Evolutionary conservation across 1,284 basidiomycete species (phyloP).

Genomic region (Entoloma clypeatum): DNA sequence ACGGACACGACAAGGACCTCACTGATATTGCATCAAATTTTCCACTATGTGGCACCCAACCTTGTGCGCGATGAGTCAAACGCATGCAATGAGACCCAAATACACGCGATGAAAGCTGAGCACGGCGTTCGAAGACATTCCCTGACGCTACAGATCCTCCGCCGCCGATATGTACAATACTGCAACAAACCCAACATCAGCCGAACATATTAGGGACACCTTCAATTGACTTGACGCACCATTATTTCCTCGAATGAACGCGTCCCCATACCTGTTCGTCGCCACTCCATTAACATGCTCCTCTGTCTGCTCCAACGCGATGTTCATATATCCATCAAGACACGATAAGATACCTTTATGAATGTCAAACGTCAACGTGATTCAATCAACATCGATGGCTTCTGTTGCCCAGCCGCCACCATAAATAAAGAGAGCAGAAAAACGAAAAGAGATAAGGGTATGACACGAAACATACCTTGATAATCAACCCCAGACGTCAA

Average conservation of each 20-base stretch:
- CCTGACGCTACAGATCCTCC: too few species aligned
- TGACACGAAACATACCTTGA: slow-evolving; percentile 72
- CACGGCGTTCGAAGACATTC: too few species aligned
- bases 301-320: slow-evolving; percentile 94
- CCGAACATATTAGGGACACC: not conserved
- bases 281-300: slow-evolving; percentile 87
- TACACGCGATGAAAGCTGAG: too few species aligned
- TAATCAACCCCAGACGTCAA: slow-evolving; percentile 97
- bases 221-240: slow-evolving; percentile 50
- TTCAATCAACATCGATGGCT: not conserved
- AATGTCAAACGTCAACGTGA: not conserved
- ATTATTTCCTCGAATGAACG: slow-evolving; percentile 96
- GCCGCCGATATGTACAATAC: slow-evolving; percentile 46
- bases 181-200: slow-evolving; percentile 16
- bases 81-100: too few species aligned
- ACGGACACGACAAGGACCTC: too few species aligned
- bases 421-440: not conserved
- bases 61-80: too few species aligned
- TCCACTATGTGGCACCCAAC: too few species aligned
- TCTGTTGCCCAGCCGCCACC: not conserved
- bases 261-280: slow-evolving; percentile 90
- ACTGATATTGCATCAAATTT: too few species aligned
- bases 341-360: slow-evolving; percentile 97
- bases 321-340: slow-evolving; percentile 98
- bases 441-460: too few species aligned